Evolutionary conservation across 1,284 basidiomycete genomes (phyloP), one percentile per base, ranked within the genome.

Genomic region (Naganishia albida): DNA sequence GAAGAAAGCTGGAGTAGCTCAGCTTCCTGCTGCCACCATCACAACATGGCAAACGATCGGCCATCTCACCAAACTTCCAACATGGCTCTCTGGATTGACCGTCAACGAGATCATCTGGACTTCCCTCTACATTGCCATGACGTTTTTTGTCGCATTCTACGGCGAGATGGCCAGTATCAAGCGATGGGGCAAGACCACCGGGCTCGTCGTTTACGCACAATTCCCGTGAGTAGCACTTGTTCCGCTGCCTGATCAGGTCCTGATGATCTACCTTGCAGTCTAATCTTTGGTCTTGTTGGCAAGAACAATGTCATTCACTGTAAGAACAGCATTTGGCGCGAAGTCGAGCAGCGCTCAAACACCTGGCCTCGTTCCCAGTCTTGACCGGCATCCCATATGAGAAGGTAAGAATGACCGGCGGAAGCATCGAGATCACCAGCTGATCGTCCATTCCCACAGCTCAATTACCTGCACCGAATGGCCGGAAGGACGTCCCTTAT

Each of bases 401-500:
- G 59, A 78, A 80, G 64, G 72, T 74, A 55, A 54, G 67, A 23
- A 15, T 10, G 2, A 25, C 10, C 51, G 38, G 16, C n/a, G 15
- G 7, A 25, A 18, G 12, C 15, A 62, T 25, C 20, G 40, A 28
- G 12, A 8, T 26, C 39, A 55, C 38, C 23, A 7, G 16, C 40
- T 55, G 7, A 43, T 3, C n/a, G 3, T 25, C 10, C 20, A 25
- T 6, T 15, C 12, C 16, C 8, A 13, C 65, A 75, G 72, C 74
- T 81, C 69, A 81, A 81, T 68, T 80, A 74, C 63, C 70, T 81
- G 2, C 80, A 81, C 59, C 78, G 80, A 1, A 75, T 78, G 23
- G 72, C 75, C 2, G 75, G 75, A 0, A 70, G 80, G 26, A 71
- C 75, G 3, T 70, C 70, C 43, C 68, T 80, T 8, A 28, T 79